Conservation (phyloP, 2,329 filamentous ascomycete genomes). For the Rhinocladiella similis region DNA sequence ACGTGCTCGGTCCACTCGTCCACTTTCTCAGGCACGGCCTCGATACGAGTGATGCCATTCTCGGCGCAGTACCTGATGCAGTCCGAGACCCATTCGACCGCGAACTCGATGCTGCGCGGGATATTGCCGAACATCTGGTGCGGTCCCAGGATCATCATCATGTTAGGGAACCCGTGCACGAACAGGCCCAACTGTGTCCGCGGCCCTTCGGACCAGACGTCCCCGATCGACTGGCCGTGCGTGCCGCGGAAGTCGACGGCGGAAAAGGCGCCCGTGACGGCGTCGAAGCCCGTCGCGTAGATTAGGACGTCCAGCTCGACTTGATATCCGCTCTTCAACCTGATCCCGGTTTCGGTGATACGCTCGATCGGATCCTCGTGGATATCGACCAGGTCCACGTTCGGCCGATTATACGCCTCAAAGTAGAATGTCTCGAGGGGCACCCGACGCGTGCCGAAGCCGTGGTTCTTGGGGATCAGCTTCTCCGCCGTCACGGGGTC, state of each 20-base stretch:
- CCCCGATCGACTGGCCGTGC: conserved; percentile 36
- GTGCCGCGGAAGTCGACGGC: conserved; percentile 40
- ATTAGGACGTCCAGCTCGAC: conserved; percentile 42
- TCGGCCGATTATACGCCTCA: conserved; percentile 48
- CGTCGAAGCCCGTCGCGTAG: conserved; percentile 46
- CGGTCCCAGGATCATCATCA: conserved; percentile 55
- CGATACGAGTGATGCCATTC: conserved; percentile 51
- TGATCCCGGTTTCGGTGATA: conserved; percentile 43
- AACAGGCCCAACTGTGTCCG: conserved; percentile 43
- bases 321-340: conserved; percentile 38
- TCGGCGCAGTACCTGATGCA: conserved; percentile 49
- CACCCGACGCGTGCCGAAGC: conserved; percentile 55
- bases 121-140: conserved; percentile 59
- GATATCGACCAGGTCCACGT: conserved; percentile 50
- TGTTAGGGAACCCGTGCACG: conserved; percentile 46
- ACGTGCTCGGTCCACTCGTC: conserved; percentile 52
- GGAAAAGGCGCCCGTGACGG: conserved; percentile 31
- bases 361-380: conserved; percentile 43
- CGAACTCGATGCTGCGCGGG: conserved; percentile 54
- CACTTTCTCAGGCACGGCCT: conserved; percentile 46
- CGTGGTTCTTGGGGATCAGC: conserved; percentile 55
- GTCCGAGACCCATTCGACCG: conserved; percentile 50
- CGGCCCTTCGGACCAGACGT: conserved; percentile 37
- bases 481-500: conserved; percentile 54
- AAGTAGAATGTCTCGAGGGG: conserved; percentile 53